Percentiles rank a stretch among this genome's conserved stretches.
Evolutionary conservation across 441 rosid genomes (phyloP).

Genomic region (Raphanus hybrid): DNA sequence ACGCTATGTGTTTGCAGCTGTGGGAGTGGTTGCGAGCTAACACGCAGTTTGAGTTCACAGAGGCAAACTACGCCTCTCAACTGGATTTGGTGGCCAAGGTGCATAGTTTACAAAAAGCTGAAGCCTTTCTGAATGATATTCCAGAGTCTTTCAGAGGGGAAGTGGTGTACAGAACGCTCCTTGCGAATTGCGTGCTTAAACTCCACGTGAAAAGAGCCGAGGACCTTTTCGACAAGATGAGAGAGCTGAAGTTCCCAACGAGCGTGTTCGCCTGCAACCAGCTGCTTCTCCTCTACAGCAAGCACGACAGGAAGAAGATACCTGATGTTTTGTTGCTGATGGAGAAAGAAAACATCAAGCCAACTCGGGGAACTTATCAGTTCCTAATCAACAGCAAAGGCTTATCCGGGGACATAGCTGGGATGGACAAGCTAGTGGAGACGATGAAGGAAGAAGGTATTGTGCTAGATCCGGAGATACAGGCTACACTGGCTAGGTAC

Average conservation of each 20-base stretch:
- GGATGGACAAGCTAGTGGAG: constrained; percentile 84
- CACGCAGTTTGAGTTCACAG: constrained; percentile 55
- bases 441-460: constrained; percentile 83
- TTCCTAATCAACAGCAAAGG: constrained; percentile 79
- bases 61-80: constrained; percentile 78
- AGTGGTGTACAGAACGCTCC: constrained; percentile 64
- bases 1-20: constrained; percentile 74
- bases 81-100: constrained; percentile 83
- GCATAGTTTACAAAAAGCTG: constrained; percentile 67
- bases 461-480: constrained; percentile 52
- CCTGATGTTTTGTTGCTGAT: constrained; percentile 71
- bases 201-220: constrained; percentile 63
- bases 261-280: constrained; percentile 84
- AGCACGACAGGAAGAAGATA: constrained; percentile 69
- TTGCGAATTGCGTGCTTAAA: constrained; percentile 61
- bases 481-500: constrained; percentile 61
- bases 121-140: constrained; percentile 55
- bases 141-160: constrained; percentile 73
- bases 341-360: constrained; percentile 87
- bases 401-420: constrained; percentile 62
- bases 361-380: constrained; percentile 62
- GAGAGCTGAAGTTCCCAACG: constrained; percentile 62
- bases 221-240: constrained; percentile 76
- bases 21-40: constrained; percentile 81
- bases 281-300: constrained; percentile 77